Percentiles rank a stretch among this genome's conserved stretches.
These are phyloP conservation scores for Sporothrix phasma DNA, from an alignment of 2,329 filamentous ascomycete genomes.

Conservation along the genomic window DNA sequence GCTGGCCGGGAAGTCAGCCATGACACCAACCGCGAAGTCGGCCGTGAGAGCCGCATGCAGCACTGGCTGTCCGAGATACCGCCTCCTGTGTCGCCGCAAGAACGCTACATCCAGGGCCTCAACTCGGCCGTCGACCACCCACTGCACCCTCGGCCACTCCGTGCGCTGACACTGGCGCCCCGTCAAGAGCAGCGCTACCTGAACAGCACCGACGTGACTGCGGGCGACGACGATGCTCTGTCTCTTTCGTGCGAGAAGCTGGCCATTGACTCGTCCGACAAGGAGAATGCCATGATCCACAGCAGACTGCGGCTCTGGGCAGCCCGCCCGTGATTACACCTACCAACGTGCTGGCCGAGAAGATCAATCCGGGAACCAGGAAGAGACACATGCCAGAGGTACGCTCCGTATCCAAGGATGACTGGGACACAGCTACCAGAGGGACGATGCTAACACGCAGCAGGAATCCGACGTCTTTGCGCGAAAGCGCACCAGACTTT, in stretches of 20 bases:
- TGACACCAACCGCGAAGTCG: too few species aligned
- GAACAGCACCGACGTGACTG: neutral
- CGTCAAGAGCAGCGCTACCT: constrained; percentile 4
- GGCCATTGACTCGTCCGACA: constrained; percentile 6
- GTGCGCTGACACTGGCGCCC: neutral
- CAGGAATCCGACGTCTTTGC: neutral
- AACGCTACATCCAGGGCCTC: constrained; percentile 19
- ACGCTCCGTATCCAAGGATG: neutral
- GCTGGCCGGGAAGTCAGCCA: too few species aligned
- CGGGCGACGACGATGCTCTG: neutral
- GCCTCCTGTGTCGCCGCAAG: constrained; percentile 15
- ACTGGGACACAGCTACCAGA: neutral
- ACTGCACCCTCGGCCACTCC: constrained; percentile 19
- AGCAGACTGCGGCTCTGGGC: neutral
- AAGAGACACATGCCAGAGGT: constrained; percentile 15
- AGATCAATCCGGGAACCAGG: neutral
- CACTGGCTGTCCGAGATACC: constrained; percentile 19
- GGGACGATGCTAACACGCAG: neutral
- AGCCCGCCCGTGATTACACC: neutral
- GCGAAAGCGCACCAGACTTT: constrained; percentile 15
- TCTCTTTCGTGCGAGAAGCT: constrained; percentile 8
- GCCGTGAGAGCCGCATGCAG: constrained; percentile 16
- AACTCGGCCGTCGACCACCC: constrained; percentile 17
- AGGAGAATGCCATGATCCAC: constrained; percentile 10
- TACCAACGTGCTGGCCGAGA: neutral